phyloP scores from a whole-genome alignment of 805 yeast genomes.

The Candida sithepensis region DNA sequence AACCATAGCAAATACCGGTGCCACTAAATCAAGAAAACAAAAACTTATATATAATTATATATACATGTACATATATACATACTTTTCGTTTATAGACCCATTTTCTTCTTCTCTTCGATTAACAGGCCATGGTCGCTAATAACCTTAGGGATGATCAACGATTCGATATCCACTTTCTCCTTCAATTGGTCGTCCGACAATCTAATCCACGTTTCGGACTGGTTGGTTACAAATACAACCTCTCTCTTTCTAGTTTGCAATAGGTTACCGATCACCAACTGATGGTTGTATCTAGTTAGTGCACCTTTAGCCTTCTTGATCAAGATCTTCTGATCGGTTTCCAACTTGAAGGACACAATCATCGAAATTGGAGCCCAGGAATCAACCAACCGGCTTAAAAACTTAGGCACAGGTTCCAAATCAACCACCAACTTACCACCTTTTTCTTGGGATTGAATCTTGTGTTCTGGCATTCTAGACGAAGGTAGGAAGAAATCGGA shows the following conservation, averaged over 20 bases:
- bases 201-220: conserved; percentile 46
- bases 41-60: neutral
- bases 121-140: conserved; percentile 59
- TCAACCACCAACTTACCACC: conserved; percentile 79
- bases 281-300: conserved; percentile 82
- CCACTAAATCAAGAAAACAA: no score
- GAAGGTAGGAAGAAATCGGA: conserved; percentile 93
- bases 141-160: conserved; percentile 75
- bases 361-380: conserved; percentile 94
- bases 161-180: conserved; percentile 62
- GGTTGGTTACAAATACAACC: conserved; percentile 75
- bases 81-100: conserved; percentile 11
- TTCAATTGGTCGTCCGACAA: conserved; percentile 40
- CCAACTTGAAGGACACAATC: conserved; percentile 92
- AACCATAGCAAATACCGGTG: neutral
- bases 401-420: conserved; percentile 94
- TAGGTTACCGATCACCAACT: conserved; percentile 89
- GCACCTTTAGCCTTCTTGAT: conserved; percentile 77
- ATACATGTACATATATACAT: neutral
- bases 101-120: conserved; percentile 38
- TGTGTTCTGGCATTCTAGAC: conserved; percentile 85
- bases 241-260: conserved; percentile 83
- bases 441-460: conserved; percentile 75
- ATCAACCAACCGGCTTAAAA: conserved; percentile 80
- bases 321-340: conserved; percentile 73